Conservation (phyloP, 108 stramenopile species). For the Aurantiochytrium sp. region DNA sequence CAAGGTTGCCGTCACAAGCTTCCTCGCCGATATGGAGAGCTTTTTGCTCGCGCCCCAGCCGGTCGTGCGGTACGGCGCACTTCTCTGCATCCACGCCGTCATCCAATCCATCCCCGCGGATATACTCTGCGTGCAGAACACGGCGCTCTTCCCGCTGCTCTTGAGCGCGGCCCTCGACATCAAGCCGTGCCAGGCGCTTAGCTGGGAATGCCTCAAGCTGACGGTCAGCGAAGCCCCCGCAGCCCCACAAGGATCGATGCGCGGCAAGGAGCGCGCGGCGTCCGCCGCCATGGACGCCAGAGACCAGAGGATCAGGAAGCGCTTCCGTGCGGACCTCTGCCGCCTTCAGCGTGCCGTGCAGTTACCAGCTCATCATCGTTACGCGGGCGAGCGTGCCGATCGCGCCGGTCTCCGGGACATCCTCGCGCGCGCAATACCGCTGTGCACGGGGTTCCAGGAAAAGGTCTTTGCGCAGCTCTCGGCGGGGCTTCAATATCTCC, state of each 20-base stretch:
- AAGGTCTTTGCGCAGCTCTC: background rate
- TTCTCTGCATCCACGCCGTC: background rate
- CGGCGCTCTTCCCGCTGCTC: background rate
- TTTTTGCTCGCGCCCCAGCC: background rate
- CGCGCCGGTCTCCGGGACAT: background rate
- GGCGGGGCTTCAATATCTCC: background rate
- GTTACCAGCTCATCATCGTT: no score
- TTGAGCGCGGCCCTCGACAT: background rate
- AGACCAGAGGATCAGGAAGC: background rate
- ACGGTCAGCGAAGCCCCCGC: background rate
- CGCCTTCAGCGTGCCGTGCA: background rate
- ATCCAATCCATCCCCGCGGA: background rate
- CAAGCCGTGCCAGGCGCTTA: background rate
- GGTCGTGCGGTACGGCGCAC: background rate
- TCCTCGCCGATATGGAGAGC: background rate
- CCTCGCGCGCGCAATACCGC: background rate
- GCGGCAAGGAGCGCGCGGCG: background rate
- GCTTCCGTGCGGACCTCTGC: background rate
- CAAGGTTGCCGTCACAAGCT: background rate
- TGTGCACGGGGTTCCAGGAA: background rate
- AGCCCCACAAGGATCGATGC: background rate
- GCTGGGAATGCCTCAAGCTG: background rate
- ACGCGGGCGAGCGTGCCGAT: background rate
- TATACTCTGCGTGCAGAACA: background rate
- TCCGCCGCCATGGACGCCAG: background rate